Evolutionary conservation across 352 stramenopile genomes (phyloP).

Genomic region (Albugo candida): DNA sequence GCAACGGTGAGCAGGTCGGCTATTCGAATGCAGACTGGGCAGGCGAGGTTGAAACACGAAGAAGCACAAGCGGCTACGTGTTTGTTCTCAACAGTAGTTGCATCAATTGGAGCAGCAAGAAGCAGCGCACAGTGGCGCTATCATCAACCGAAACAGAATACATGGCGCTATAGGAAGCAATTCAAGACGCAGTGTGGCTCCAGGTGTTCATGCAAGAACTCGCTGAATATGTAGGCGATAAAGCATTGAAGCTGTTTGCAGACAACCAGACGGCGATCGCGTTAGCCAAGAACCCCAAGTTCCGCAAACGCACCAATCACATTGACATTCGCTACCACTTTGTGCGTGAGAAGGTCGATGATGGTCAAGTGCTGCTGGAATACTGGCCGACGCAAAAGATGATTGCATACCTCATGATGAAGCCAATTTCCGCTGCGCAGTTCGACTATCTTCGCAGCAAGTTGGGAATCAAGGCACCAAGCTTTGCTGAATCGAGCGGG

Average conservation of each 20-base stretch:
- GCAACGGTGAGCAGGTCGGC: background rate
- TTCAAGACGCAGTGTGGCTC: slow-evolving; percentile 1
- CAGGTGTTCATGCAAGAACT: background rate
- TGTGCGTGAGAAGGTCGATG: slow-evolving; percentile 3
- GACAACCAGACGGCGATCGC: slow-evolving; percentile 6
- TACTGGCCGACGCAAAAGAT: slow-evolving; percentile 2
- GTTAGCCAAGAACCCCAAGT: slow-evolving; percentile 1
- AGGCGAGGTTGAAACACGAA: slow-evolving; percentile 1
- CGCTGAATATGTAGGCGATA: background rate
- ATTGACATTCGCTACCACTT: slow-evolving; percentile 2
- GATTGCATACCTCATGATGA: slow-evolving; percentile 4
- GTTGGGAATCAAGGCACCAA: too few species aligned
- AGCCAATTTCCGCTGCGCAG: slow-evolving; percentile 1
- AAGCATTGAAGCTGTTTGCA: background rate
- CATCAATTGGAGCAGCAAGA: slow-evolving; percentile 5
- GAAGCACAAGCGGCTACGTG: background rate
- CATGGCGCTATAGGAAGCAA: slow-evolving; percentile 3
- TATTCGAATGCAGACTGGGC: slow-evolving; percentile 9
- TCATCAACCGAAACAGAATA: slow-evolving; percentile 7
- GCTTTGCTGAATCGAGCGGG: too few species aligned
- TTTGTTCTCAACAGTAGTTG: slow-evolving; percentile 5
- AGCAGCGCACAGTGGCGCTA: slow-evolving; percentile 3
- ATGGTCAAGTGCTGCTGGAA: slow-evolving; percentile 1
- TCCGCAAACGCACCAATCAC: slow-evolving; percentile 5
- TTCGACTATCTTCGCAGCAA: slow-evolving; percentile 1